Conservation (phyloP, 208 protist species). For the Crithidia brevicula region DNA sequence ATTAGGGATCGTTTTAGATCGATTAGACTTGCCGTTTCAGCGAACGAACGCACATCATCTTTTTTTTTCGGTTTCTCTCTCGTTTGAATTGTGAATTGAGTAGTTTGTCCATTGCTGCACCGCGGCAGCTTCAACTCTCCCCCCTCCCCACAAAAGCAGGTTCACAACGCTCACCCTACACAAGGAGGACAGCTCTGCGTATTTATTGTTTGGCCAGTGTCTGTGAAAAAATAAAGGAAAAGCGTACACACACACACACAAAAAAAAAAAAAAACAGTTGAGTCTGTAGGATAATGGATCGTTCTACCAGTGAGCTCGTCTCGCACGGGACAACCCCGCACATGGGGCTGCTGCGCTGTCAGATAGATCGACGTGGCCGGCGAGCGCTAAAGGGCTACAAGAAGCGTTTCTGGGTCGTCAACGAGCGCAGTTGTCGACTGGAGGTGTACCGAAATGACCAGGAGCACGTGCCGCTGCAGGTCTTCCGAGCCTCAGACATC, state of each 20-base stretch:
- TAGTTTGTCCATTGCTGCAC: too few species aligned
- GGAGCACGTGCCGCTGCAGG: constrained; percentile 51
- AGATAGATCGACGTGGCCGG: constrained; percentile 51
- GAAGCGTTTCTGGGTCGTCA: constrained; percentile 85
- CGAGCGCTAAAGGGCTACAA: constrained; percentile 61
- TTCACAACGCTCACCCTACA: too few species aligned
- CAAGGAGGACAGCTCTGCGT: too few species aligned
- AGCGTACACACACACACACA: background rate
- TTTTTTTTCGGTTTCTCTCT: too few species aligned
- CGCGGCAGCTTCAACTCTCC: too few species aligned
- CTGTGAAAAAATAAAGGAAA: background rate
- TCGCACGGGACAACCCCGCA: constrained; percentile 26
- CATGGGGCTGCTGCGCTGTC: constrained; percentile 80
- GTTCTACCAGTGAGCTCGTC: constrained; percentile 23
- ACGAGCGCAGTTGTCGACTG: constrained; percentile 48
- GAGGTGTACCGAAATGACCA: constrained; percentile 92
- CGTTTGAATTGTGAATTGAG: too few species aligned
- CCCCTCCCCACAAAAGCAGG: too few species aligned
- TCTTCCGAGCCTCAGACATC: constrained; percentile 57
- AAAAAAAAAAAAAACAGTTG: too few species aligned
- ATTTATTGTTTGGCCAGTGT: background rate
- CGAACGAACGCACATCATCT: too few species aligned
- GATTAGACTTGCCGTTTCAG: too few species aligned
- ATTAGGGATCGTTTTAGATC: too few species aligned
- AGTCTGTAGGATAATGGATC: constrained; percentile 25